Base-by-base conservation (phyloP, 2,329 filamentous ascomycete genomes). In the Scedosporium aurantiacum region DNA sequence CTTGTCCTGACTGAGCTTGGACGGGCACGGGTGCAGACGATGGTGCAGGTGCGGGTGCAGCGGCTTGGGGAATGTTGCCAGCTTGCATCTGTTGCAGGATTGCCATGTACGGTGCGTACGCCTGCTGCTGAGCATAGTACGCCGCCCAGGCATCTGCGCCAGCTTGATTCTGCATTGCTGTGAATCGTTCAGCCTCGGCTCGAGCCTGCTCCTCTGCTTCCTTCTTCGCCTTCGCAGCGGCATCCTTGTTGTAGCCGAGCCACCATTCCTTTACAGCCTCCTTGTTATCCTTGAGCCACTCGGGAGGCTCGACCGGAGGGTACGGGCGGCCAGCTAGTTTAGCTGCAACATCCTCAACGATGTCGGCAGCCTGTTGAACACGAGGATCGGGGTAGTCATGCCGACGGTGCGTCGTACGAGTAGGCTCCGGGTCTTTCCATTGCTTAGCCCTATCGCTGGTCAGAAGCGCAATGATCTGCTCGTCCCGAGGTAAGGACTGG, bases 251-350 rank as follows among this genome's bases (percentile, higher is more conserved):
- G 63, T 76, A 79, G 0, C 79, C 80, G 10, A 76, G 69, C 72
- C 77, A 79, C 82, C 82, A 85, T 64, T 82, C 77, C 8, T 76
- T 75, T 0, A 78, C 72, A 63, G 76, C 76, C 37, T 77, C 77
- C 2, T 75, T 69, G 37, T 79, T 74, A 23, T 76, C 70, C 8
- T 70, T 71, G 64, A 84, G 75, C 76, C 81, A 82, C 18, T 76
- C 75, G 1, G 83, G 81, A 3, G 82, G 79, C 52, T 79, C 75
- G 1, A 68, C 77, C 2, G 81, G 71, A 14, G 81, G 82, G 63
- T 75, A 81, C 5, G 79, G 74, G 32, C 8, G 32, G 60, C 73
- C 73, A 54, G 73, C 73, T 7, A 83, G 68, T 45, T 71, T 68
- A 37, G 73, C 74, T 2, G 74, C 74, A 1, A 78, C 67, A 0